Base-by-base conservation (phyloP, 2,329 filamentous ascomycete genomes). In the Capronia epimyces region DNA sequence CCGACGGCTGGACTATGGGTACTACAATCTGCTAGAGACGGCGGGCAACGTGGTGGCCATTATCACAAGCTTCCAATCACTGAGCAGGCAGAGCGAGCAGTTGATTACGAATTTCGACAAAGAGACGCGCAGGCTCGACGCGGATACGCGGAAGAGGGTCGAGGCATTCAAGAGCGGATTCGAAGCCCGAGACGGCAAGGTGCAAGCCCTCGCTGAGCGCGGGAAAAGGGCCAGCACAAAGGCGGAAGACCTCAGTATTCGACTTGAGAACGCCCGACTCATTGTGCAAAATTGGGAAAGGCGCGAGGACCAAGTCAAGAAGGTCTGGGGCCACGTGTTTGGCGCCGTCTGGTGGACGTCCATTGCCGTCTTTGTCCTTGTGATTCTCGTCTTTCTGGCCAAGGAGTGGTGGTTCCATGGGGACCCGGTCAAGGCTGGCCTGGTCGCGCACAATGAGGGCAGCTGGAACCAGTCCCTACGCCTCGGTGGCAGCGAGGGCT, bases 11-110 rank as follows among this genome's bases (percentile, higher is more conserved):
- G 73, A 75, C 51, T 72, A 72, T 55, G 71, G 71, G 1, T 75
- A 75, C 57, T 75, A 75, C 59, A 72, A 69, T 46, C 63, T 75
- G 0, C 64, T 75, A 9, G 70, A 74, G 52, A 71, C 70, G 43
- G 59, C 72, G 29, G 67, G 70, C 7, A 63, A 63, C 3, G 62
- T 75, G 7, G 66, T 69, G 43, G 62, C 65, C 7, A 68, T 67
- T 0, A 68, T 75, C n/a, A 57, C 60, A 3, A 66, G 65, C 4
- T 71, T 75, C 49, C 67, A 72, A 36, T 65, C 66, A 21, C 66
- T 74, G 3, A 63, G 64, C 3, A 64, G 65, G 29, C 67, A 70
- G 7, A 67, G 65, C 5, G 57, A 63, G 2, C 58, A 62, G 12
- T 60, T 73, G 3, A 64, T 68, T n/a, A 57, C 57, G 4, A 65